Percentiles rank a stretch among this genome's conserved stretches.
These are phyloP conservation scores for Pythium pyrilobum DNA, from an alignment of 352 stramenopile species.

Conservation along the genomic window DNA sequence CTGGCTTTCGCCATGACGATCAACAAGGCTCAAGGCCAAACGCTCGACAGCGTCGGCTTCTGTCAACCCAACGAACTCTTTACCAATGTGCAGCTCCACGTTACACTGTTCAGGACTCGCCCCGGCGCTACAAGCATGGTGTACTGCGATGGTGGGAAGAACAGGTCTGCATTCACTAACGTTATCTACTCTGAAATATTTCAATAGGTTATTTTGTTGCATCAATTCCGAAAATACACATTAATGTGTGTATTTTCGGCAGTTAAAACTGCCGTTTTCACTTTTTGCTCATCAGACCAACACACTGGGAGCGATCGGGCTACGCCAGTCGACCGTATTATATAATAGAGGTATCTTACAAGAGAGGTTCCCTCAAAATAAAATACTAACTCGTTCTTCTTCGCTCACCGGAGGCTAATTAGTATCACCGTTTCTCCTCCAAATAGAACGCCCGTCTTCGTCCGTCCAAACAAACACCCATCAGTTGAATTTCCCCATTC, in stretches of 20 bases:
- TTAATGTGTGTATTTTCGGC: too few species aligned
- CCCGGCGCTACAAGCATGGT: not conserved
- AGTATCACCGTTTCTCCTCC: not conserved
- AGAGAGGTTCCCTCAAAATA: too few species aligned
- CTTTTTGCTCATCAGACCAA: too few species aligned
- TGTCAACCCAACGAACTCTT: conserved; percentile 12
- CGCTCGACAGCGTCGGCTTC: conserved; percentile 12
- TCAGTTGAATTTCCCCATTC: conserved; percentile 12
- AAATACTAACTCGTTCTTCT: too few species aligned
- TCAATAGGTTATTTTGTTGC: not conserved
- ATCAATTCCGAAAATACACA: not conserved
- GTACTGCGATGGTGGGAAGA: not conserved
- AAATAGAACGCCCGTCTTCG: conserved; percentile 1
- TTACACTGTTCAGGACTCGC: conserved; percentile 12
- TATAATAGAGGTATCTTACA: too few species aligned
- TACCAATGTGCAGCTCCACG: conserved; percentile 16
- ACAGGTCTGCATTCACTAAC: not conserved
- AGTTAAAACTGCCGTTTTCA: too few species aligned
- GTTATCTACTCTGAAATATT: conserved; percentile 8
- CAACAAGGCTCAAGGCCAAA: conserved; percentile 23
- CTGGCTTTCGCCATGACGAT: conserved; percentile 24
- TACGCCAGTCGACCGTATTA: too few species aligned
- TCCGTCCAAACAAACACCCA: not conserved
- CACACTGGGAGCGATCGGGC: too few species aligned
- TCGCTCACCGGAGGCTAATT: too few species aligned